Conservation (phyloP, 179 eudicot species). For the Beta macrorhiza region DNA sequence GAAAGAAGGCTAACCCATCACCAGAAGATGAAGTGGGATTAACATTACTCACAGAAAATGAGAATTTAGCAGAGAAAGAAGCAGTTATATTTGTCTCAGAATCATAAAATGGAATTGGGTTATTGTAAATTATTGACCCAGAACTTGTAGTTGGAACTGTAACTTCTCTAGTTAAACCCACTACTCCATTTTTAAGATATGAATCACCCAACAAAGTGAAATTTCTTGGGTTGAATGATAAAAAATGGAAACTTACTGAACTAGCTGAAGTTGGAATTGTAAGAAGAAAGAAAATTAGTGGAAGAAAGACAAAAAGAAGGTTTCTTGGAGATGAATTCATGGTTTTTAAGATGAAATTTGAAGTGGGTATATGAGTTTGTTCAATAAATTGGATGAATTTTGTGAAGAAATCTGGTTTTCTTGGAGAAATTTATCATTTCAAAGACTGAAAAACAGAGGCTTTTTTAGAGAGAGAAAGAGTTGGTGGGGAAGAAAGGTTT, state of each 20-base stretch:
- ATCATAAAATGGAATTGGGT: constrained; percentile 61
- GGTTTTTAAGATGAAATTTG: not conserved
- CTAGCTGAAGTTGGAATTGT: constrained; percentile 13
- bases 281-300: constrained; percentile 19
- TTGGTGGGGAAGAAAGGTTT: not conserved
- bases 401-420: constrained; percentile 11
- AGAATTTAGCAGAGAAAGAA: constrained; percentile 74
- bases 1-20: constrained; percentile 76
- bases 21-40: constrained; percentile 63
- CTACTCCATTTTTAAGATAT: constrained; percentile 56
- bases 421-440: constrained; percentile 18
- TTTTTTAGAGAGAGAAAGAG: constrained; percentile 7
- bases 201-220: constrained; percentile 80
- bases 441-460: constrained; percentile 13
- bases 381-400: constrained; percentile 13
- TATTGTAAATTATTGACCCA: constrained; percentile 64
- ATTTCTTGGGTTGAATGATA: constrained; percentile 50
- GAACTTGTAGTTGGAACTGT: constrained; percentile 73
- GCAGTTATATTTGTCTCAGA: constrained; percentile 51
- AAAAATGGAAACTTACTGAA: constrained; percentile 42
- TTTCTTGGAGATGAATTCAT: constrained; percentile 40
- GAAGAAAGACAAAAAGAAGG: constrained; percentile 33
- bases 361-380: constrained; percentile 15
- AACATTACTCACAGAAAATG: constrained; percentile 52
- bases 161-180: constrained; percentile 63